Conservation (phyloP, 192 early-diverging fungal genomes). For the Coemansia sp. region DNA sequence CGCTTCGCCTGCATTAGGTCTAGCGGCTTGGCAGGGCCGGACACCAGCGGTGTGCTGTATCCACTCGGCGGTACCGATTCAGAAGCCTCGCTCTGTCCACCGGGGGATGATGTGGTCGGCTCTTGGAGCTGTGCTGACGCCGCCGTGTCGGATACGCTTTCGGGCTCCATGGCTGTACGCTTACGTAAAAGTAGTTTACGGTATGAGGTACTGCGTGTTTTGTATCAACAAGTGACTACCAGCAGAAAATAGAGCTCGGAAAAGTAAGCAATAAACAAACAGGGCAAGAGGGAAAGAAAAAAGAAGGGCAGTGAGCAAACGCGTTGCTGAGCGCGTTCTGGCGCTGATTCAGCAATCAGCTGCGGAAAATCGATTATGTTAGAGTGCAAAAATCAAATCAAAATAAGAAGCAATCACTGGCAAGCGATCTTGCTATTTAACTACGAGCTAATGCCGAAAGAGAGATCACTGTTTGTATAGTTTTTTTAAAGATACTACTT, state of each 20-base stretch:
- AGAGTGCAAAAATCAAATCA: no score
- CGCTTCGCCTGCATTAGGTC: constrained; percentile 52
- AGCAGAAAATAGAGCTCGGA: constrained; percentile 1
- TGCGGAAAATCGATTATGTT: no score
- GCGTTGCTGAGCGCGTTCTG: no score
- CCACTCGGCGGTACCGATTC: constrained; percentile 51
- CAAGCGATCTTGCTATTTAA: no score
- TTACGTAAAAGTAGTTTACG: background rate
- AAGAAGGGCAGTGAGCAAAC: background rate
- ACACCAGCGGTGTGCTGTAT: constrained; percentile 39
- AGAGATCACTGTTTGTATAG: no score
- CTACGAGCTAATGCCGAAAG: no score
- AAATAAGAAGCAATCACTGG: no score
- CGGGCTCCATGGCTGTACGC: background rate
- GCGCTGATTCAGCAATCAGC: no score
- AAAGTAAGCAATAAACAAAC: constrained; percentile 4
- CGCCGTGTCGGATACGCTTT: background rate
- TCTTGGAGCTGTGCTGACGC: background rate
- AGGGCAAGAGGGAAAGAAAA: constrained; percentile 8
- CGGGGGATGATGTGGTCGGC: background rate
- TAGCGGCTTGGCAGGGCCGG: constrained; percentile 40
- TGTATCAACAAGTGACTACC: background rate
- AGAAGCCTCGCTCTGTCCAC: constrained; percentile 22
- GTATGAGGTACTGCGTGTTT: background rate
- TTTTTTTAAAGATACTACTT: constrained; percentile 2